phyloP scores from a whole-genome alignment of 2,329 filamentous ascomycete genomes.

The Drechslerella stenobrocha region DNA sequence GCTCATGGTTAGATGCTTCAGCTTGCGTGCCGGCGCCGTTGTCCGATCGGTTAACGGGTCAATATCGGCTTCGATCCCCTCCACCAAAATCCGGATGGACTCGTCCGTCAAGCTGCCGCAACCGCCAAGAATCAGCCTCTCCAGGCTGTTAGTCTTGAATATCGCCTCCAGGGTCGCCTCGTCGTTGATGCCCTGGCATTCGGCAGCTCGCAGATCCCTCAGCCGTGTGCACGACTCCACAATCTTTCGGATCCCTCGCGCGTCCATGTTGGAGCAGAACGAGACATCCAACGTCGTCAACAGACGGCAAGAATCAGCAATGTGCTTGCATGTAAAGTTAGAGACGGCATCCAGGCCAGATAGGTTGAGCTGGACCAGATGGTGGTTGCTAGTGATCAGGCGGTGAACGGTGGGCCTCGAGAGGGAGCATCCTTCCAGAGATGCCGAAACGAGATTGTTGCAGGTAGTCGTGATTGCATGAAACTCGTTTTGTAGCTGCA shows the following conservation, averaged over 20 bases:
- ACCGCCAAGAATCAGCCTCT: constrained; percentile 78
- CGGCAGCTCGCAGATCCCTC: constrained; percentile 77
- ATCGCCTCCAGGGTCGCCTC: constrained; percentile 71
- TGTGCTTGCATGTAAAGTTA: constrained; percentile 82
- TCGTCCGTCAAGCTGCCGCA: constrained; percentile 78
- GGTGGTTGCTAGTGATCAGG: constrained; percentile 72
- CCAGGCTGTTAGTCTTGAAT: constrained; percentile 78
- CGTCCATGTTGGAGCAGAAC: constrained; percentile 87
- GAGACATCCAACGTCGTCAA: constrained; percentile 87
- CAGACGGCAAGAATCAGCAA: constrained; percentile 76
- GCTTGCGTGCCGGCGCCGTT: constrained; percentile 72
- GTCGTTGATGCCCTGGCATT: constrained; percentile 78
- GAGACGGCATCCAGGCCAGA: constrained; percentile 78
- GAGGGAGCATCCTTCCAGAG: constrained; percentile 84
- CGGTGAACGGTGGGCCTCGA: constrained; percentile 75
- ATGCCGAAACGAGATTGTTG: constrained; percentile 82
- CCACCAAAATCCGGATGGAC: constrained; percentile 71
- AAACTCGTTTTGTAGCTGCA: constrained; percentile 84
- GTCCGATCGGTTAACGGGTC: constrained; percentile 78
- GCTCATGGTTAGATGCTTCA: constrained; percentile 83
- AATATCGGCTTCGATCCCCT: constrained; percentile 74
- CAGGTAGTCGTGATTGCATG: constrained; percentile 81
- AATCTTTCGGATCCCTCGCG: constrained; percentile 72
- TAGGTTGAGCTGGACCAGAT: constrained; percentile 81
- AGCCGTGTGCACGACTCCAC: constrained; percentile 73